Evolutionary conservation across 305 asterid species (phyloP).

Genomic region (Ajuga reptans): DNA sequence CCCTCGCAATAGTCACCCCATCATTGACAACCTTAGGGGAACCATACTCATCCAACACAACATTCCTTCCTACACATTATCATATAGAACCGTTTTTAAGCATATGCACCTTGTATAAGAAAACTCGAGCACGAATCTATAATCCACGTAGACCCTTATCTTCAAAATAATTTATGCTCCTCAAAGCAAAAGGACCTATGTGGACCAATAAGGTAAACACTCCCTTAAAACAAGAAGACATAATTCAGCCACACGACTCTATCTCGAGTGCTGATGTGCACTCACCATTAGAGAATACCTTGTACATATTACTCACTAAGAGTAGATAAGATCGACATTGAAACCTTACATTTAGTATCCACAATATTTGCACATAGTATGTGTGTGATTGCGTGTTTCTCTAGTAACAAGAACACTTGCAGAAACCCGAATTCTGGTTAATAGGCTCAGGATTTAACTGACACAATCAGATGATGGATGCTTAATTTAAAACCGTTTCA

Average conservation of each 20-base stretch:
- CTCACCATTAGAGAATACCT: not conserved
- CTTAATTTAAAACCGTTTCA: not conserved
- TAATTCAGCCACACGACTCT: not conserved
- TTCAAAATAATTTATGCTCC: not conserved
- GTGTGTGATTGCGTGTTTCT: not conserved
- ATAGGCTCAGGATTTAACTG: not conserved
- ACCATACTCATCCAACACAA: slow-evolving; percentile 87
- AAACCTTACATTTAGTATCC: not conserved
- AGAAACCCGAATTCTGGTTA: not conserved
- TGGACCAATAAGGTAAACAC: not conserved
- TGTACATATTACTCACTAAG: not conserved
- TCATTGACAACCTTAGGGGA: slow-evolving; percentile 89
- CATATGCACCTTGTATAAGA: not conserved
- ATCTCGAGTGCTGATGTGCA: not conserved
- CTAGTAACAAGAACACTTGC: not conserved
- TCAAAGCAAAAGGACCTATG: not conserved
- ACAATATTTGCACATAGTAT: not conserved
- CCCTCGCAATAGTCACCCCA: slow-evolving; percentile 94
- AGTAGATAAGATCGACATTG: not conserved
- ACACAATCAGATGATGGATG: not conserved
- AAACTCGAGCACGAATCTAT: no score
- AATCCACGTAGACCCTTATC: not conserved
- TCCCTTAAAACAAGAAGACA: not conserved
- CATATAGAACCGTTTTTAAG: not conserved
- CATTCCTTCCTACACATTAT: slow-evolving; percentile 63